Evolutionary conservation across 495 filamentous ascomycete species (phyloP), one percentile per base, ranked within the genome.

Genomic region (Amorphotheca resinae): DNA sequence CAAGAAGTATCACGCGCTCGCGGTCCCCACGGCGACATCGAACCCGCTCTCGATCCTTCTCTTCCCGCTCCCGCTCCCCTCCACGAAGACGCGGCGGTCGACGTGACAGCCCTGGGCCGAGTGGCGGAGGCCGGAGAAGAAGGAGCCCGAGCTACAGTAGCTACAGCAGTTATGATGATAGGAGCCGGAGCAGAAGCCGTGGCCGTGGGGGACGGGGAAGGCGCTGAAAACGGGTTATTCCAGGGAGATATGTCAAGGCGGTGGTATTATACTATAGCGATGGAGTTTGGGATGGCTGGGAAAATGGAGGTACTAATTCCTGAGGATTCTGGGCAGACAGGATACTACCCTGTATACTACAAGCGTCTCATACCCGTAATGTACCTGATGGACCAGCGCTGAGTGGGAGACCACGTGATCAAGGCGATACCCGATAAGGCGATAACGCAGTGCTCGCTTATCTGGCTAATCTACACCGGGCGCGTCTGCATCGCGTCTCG

Each of bases 91-190:
- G 50, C 14, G 50, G 54, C 17, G 60, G 59, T 26, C 57, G 49
- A 53, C 37, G 61, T 45, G 59, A 65, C 45, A 63, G 65, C 42
- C 60, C 62, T 2, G 50, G 61, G 12, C 56, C 66, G 20, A 63
- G 58, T 41, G 61, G 39, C 35, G 45, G 65, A 4, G 38, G 45
- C 18, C 40, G 54, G 38, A 48, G 72, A 41, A 63, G 72, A 42
- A 65, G 80, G 47, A 84, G 74, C 45, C 67, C 69, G 9, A 81
- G 77, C 54, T 76, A 76, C 48, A 72, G 63, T 44, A 79, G 76
- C 48, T 78, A 77, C 52, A 72, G 69, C 46, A 72, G 73, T 48
- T 67, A 66, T 45, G 65, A 62, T 50, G 64, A 64, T 46, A 51
- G 64, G 8, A 74, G 46, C 46, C 44, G 48, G 41, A 59, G 56